Conservation (phyloP, 2,329 filamentous ascomycete genomes). For the Neonectria neomacrospora region DNA sequence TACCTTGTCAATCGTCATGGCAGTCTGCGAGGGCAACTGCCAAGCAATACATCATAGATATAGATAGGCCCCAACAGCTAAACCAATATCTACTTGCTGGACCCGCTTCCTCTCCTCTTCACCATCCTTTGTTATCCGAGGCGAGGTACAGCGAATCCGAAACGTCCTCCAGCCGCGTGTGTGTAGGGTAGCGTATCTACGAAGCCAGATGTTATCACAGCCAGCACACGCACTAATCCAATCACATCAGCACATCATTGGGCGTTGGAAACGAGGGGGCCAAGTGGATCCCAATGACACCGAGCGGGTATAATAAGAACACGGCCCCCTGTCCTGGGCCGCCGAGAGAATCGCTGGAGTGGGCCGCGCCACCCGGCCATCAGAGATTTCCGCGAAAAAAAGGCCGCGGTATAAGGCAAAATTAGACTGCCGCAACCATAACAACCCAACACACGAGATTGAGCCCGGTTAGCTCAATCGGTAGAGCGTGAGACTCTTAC, state of each 20-base stretch:
- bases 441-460: constrained; percentile 2
- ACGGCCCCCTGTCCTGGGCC: not conserved
- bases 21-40: not conserved
- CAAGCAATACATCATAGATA: not conserved
- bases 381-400: constrained; percentile 3
- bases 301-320: constrained; percentile 3
- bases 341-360: not conserved
- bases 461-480: constrained; percentile 47
- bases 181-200: not conserved
- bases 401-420: not conserved
- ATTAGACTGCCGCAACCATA: not conserved
- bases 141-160: not conserved
- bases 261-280: not conserved
- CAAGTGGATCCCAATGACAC: not conserved
- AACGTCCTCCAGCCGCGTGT: not conserved
- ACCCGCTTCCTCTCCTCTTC: constrained; percentile 25
- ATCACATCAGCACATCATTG: not conserved
- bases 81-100: not conserved
- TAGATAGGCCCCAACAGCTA: not conserved
- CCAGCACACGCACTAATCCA: not conserved
- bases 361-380: not conserved
- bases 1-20: too few relatives aligned
- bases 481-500: constrained; percentile 76
- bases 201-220: not conserved
- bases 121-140: constrained; percentile 13